These are phyloP conservation scores for Tricholoma saponaceum DNA, from an alignment of 768 basidiomycete genomes.

Conservation along the genomic window DNA sequence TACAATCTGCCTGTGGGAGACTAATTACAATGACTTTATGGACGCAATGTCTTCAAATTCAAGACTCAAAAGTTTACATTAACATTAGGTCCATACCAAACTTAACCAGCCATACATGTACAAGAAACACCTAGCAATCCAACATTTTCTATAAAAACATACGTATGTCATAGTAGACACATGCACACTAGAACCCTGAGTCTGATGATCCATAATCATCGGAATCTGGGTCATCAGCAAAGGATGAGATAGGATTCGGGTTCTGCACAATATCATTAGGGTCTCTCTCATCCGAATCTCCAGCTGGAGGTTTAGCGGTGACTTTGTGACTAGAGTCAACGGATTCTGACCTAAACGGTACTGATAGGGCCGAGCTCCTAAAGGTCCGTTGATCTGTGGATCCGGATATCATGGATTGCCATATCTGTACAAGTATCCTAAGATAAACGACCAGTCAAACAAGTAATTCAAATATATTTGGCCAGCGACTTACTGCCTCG, in stretches of 20 bases:
- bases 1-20: too few species aligned
- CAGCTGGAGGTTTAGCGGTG: not conserved
- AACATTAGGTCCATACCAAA: too few species aligned
- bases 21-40: too few species aligned
- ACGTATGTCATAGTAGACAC: too few species aligned
- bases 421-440: conserved; percentile 40
- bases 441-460: not conserved
- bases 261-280: conserved; percentile 23
- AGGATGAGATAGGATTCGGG: not conserved
- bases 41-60: too few species aligned
- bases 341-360: not conserved
- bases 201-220: conserved; percentile 14
- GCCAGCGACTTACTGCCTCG: conserved; percentile 36
- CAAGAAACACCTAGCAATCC: too few species aligned
- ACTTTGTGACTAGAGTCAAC: not conserved
- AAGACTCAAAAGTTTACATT: too few species aligned
- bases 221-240: conserved; percentile 18
- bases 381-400: conserved; percentile 34
- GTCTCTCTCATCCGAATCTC: conserved; percentile 26
- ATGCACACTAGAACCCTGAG: conserved; percentile 9
- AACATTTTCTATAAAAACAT: too few species aligned
- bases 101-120: too few species aligned
- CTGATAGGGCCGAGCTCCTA: conserved; percentile 5
- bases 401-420: conserved; percentile 43
- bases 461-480: not conserved